Conservation (phyloP, 208 protist species). For the Plasmodiophora brassicae region DNA sequence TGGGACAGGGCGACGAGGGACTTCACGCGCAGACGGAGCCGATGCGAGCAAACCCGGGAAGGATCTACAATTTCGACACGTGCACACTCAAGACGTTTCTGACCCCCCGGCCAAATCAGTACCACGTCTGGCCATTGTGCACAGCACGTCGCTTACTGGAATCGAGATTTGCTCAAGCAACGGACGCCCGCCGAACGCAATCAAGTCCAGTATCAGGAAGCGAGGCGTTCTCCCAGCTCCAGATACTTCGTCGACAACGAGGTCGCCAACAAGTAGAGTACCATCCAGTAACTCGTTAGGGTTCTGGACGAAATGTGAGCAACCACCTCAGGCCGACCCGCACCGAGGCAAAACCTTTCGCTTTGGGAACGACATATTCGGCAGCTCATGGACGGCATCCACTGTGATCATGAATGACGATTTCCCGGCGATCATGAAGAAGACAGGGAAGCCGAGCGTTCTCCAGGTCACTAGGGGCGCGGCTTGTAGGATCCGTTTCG, state of each 20-base stretch:
- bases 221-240: background rate
- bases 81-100: constrained; percentile 13
- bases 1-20: background rate
- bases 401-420: background rate
- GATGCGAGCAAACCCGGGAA: background rate
- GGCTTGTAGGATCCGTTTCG: background rate
- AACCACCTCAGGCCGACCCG: background rate
- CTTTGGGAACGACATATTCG: background rate
- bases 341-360: background rate
- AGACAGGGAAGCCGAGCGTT: background rate
- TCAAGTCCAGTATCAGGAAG: background rate
- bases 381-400: background rate
- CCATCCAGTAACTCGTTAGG: background rate
- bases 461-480: background rate
- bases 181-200: background rate
- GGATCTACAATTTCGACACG: background rate
- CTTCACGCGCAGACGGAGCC: background rate
- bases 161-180: background rate
- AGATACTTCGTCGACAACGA: background rate
- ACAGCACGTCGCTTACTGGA: background rate
- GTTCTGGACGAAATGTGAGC: background rate
- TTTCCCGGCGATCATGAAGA: background rate
- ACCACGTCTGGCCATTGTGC: background rate
- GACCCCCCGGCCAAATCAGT: background rate
- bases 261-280: background rate